phyloP scores from a whole-genome alignment of 2,329 filamentous ascomycete species.

The Aspergillus sp. region DNA sequence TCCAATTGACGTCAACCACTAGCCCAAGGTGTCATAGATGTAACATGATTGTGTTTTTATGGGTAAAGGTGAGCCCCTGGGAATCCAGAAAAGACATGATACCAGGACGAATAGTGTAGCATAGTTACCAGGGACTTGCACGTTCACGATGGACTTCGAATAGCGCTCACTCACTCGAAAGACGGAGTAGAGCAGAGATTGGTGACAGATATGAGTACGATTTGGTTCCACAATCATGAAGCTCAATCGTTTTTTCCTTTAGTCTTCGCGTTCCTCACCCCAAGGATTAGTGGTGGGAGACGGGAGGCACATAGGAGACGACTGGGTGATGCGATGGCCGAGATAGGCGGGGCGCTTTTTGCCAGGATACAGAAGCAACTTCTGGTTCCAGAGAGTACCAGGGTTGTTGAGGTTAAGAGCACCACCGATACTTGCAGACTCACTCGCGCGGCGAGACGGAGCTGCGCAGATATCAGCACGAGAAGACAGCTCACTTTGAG shows the following conservation, averaged over 20 bases:
- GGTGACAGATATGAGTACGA: not conserved
- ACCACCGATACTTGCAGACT: slow-evolving; percentile 5
- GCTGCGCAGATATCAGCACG: slow-evolving; percentile 13
- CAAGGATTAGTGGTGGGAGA: slow-evolving; percentile 10
- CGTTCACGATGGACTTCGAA: not conserved
- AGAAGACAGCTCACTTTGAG: slow-evolving; percentile 12
- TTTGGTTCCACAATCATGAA: not conserved
- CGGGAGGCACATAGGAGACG: slow-evolving; percentile 28
- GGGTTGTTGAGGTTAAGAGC: slow-evolving; percentile 6
- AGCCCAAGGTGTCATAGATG: not conserved
- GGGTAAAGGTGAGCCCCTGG: not conserved
- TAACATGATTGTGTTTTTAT: slow-evolving; percentile 5
- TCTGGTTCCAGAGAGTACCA: slow-evolving; percentile 20
- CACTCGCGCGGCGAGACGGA: slow-evolving; percentile 22
- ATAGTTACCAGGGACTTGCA: not conserved
- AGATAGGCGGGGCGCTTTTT: slow-evolving; percentile 11
- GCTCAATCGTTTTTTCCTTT: not conserved
- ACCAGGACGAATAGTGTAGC: not conserved
- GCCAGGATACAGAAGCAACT: slow-evolving; percentile 16
- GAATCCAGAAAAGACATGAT: slow-evolving; percentile 3
- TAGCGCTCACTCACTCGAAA: not conserved
- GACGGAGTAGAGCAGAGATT: not conserved
- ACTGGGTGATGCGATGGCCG: slow-evolving; percentile 29
- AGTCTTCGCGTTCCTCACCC: not conserved
- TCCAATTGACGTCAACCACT: slow-evolving; percentile 5